A percentile compares a stretch with the other conserved stretches of the same genome.
Evolutionary conservation across 495 filamentous ascomycete genomes (phyloP).

Genomic region (Neurospora hispaniola): DNA sequence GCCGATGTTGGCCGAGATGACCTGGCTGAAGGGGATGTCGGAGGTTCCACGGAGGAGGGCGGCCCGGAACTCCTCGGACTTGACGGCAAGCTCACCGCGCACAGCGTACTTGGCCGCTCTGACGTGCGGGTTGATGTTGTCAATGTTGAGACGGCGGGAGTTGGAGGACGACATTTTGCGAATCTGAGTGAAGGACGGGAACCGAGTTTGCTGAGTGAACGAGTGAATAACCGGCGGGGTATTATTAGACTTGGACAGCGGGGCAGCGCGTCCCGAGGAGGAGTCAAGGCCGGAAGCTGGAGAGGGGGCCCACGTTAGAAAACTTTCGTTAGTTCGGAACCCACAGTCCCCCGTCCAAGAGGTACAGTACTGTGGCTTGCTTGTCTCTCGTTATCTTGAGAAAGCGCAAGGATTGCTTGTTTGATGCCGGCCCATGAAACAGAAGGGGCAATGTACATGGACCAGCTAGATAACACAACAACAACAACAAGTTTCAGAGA

Average conservation of each 20-base stretch:
- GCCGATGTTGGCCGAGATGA: conserved; percentile 96
- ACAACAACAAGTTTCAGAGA: background rate
- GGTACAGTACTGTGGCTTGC: background rate
- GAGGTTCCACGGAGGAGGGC: conserved; percentile 43
- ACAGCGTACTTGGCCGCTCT: conserved; percentile 88
- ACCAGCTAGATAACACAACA: background rate
- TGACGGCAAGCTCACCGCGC: conserved; percentile 84
- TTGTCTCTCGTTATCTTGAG: background rate
- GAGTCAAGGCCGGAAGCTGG: background rate
- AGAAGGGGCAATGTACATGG: background rate
- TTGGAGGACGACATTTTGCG: conserved; percentile 25
- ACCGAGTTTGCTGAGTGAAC: background rate
- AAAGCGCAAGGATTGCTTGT: background rate
- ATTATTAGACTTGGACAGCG: conserved; percentile 11
- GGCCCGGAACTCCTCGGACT: conserved; percentile 79
- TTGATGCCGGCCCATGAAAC: background rate
- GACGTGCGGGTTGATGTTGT: conserved; percentile 88
- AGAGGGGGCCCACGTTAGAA: background rate
- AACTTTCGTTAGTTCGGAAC: background rate
- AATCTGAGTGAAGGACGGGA: conserved; percentile 10
- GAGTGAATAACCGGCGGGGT: conserved; percentile 7
- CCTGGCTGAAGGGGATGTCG: conserved; percentile 72
- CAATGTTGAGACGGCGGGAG: conserved; percentile 53
- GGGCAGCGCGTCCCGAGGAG: conserved; percentile 10
- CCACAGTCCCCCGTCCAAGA: background rate